phyloP scores from a whole-genome alignment of 164 flowering plant species.

The Vitis rupestris region DNA sequence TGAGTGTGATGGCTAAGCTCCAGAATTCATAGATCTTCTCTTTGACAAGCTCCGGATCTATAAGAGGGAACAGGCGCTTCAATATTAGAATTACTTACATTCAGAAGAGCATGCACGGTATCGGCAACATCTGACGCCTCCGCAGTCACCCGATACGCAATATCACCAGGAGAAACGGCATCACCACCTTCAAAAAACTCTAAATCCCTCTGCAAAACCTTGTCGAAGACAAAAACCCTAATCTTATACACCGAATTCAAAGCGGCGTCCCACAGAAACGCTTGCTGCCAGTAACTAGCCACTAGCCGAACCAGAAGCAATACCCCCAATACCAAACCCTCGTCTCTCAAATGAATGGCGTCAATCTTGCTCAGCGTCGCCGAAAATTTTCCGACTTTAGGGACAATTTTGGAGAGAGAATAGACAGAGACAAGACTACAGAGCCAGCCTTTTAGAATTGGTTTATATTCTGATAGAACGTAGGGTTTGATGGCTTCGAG shows the following conservation, averaged over 20 bases:
- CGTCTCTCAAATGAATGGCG: slow-evolving; percentile 20
- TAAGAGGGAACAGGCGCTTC: not conserved
- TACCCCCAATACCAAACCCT: slow-evolving; percentile 47
- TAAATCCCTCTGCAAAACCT: slow-evolving; percentile 76
- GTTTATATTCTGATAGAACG: slow-evolving; percentile 50
- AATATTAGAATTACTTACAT: slow-evolving; percentile 40
- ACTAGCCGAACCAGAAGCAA: slow-evolving; percentile 46
- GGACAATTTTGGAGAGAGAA: slow-evolving; percentile 67
- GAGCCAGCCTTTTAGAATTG: slow-evolving; percentile 78
- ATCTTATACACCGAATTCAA: slow-evolving; percentile 47
- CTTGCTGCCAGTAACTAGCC: slow-evolving; percentile 73
- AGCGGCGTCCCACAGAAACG: slow-evolving; percentile 88
- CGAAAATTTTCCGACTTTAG: slow-evolving; percentile 50
- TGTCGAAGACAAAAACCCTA: slow-evolving; percentile 58
- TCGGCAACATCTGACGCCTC: slow-evolving; percentile 89
- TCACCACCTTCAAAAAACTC: slow-evolving; percentile 69
- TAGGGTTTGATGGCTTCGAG: slow-evolving; percentile 51
- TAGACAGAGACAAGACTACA: slow-evolving; percentile 70
- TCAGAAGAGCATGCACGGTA: slow-evolving; percentile 67
- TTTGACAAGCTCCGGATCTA: not conserved
- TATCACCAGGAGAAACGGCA: slow-evolving; percentile 66
- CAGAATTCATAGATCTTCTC: not conserved
- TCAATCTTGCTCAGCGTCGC: slow-evolving; percentile 18
- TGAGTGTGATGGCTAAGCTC: not conserved
- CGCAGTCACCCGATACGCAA: slow-evolving; percentile 81